Conservation (phyloP, 495 filamentous ascomycete species). For the Xylaria intraflava region DNA sequence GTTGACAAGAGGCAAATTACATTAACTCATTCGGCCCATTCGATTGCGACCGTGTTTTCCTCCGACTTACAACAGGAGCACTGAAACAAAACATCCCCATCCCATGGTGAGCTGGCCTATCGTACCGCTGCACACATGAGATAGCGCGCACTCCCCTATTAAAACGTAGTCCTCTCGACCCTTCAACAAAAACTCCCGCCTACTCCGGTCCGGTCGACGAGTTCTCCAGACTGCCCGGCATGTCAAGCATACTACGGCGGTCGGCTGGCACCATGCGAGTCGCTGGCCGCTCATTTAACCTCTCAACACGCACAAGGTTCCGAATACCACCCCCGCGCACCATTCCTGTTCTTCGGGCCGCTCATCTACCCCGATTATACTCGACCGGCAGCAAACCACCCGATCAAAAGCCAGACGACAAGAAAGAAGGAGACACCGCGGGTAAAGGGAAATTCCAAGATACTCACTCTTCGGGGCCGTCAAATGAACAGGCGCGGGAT, state of each 20-base stretch:
- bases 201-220: constrained; percentile 8
- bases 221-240: constrained; percentile 37
- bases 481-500: constrained; percentile 11
- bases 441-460: constrained; percentile 18
- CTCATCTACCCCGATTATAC: constrained; percentile 48
- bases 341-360: constrained; percentile 40
- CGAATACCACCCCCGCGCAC: constrained; percentile 30
- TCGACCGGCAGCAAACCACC: constrained; percentile 48
- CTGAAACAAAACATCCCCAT: background rate
- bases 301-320: constrained; percentile 36
- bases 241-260: constrained; percentile 61
- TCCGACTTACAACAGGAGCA: no score
- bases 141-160: background rate
- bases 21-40: background rate
- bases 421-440: background rate
- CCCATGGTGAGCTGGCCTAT: background rate
- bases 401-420: constrained; percentile 11
- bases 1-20: constrained; percentile 7
- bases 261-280: constrained; percentile 58
- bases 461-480: constrained; percentile 20
- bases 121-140: constrained; percentile 2
- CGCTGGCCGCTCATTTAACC: constrained; percentile 48
- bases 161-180: constrained; percentile 4
- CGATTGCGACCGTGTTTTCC: background rate
- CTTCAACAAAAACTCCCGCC: constrained; percentile 4